Conservation (phyloP, 2,329 filamentous ascomycete species). For the Plectosphaerella plurivora region DNA sequence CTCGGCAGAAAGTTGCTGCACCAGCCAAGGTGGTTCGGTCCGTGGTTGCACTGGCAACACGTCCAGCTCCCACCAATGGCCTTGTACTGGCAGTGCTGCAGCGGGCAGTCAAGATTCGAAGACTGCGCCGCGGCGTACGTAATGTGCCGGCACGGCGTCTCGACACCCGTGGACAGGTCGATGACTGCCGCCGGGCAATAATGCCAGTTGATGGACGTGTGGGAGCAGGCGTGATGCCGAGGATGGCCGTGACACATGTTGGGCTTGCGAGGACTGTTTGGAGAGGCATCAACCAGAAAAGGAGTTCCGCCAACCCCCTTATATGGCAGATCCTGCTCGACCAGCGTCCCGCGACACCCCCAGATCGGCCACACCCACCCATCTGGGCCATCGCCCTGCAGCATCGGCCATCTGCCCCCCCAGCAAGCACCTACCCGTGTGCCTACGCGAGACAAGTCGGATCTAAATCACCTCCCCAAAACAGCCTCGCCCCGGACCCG, state of each 20-base stretch:
- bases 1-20: constrained; percentile 33
- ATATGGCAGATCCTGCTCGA: not conserved
- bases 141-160: constrained; percentile 43
- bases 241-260: constrained; percentile 53
- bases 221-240: constrained; percentile 45
- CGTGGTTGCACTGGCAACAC: constrained; percentile 49
- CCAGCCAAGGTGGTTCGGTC: constrained; percentile 49
- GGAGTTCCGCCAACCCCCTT: too few relatives aligned
- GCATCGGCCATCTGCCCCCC: not conserved
- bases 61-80: constrained; percentile 45
- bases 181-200: constrained; percentile 46
- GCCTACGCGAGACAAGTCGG: too few relatives aligned
- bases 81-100: constrained; percentile 47
- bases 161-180: constrained; percentile 44
- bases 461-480: too few relatives aligned
- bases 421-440: too few relatives aligned
- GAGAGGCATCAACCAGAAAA: not conserved
- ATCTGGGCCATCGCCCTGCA: not conserved
- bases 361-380: not conserved
- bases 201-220: constrained; percentile 52
- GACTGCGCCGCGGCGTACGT: constrained; percentile 42
- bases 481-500: too few relatives aligned
- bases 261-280: constrained; percentile 2
- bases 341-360: not conserved
- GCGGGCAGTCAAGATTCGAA: constrained; percentile 38